phyloP scores from a whole-genome alignment of 2,329 filamentous ascomycete species.

The Lachnellula suecica region DNA sequence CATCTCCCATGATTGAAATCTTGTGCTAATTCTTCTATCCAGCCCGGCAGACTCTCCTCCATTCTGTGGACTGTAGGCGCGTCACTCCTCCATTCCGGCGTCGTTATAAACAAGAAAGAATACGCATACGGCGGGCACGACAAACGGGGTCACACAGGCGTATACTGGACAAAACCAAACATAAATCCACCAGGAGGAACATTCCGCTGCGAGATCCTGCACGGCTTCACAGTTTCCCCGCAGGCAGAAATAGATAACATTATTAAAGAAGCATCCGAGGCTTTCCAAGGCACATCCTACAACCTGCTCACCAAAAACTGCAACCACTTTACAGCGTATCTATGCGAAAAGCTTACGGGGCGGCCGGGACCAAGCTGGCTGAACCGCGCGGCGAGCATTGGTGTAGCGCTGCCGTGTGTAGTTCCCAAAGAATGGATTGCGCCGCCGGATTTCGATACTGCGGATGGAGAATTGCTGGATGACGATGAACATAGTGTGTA shows the following conservation, averaged over 20 bases:
- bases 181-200: conserved; percentile 75
- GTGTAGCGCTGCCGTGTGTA: conserved; percentile 76
- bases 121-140: conserved; percentile 86
- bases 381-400: conserved; percentile 82
- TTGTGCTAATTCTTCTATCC: conserved; percentile 7
- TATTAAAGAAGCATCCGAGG: conserved; percentile 65
- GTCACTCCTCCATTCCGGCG: conserved; percentile 77
- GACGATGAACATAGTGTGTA: conserved; percentile 45
- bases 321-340: conserved; percentile 81
- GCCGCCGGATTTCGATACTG: conserved; percentile 72
- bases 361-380: conserved; percentile 71
- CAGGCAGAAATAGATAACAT: conserved; percentile 69
- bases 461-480: conserved; percentile 65
- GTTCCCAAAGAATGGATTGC: conserved; percentile 82
- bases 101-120: conserved; percentile 77
- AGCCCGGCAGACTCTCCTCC: conserved; percentile 74
- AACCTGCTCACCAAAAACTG: conserved; percentile 83
- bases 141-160: conserved; percentile 67
- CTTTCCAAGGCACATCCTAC: conserved; percentile 75
- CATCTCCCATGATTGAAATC: not conserved
- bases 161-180: conserved; percentile 78
- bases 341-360: conserved; percentile 72
- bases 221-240: conserved; percentile 73
- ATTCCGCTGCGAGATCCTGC: conserved; percentile 72
- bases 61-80: conserved; percentile 76